Evolutionary conservation across 805 yeast species (phyloP), one percentile per base, ranked within the genome.

Genomic region (Hanseniaspora mollemarum): DNA sequence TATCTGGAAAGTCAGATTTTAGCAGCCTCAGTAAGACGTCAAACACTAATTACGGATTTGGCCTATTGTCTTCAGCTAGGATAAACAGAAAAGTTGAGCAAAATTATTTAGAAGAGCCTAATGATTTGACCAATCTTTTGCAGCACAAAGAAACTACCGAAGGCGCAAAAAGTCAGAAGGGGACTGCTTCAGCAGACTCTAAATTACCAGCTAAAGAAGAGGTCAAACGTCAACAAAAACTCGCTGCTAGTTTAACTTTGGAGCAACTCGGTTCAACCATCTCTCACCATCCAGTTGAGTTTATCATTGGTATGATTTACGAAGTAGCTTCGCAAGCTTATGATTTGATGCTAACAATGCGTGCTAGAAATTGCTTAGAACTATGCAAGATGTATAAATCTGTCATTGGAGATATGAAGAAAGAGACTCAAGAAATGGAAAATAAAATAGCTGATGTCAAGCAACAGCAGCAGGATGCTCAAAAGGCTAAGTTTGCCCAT

Each of bases 251-350:
- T 9, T 71, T 79, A 8, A 77, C 83, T 1, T 64, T 82, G 41
- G 84, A 78, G 57, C 74, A 72, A 42, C 59, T 81, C 51, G 76
- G 80, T 0, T 71, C 78, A 0, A 76, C 81, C 1, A 67, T 71
- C 48, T 68, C 82, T 0, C 73, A 77, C 2, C 70, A 77, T 13
- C 80, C 87, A 4, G 68, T 74, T 13, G 80, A 76, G 53, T 64
- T 67, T 40, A 67, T 78, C 5, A 69, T 83, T 38, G 81, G 79
- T 53, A 61, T 77, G 42, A 73, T 83, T 40, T 77, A 75, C 57
- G 85, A 83, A 55, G 67, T 76, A 4, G 79, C 82, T 0, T 75
- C 79, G 0, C 61, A 80, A 39, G 77, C 77, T 0, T 74, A 79
- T 54, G 90, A 83, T 59, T 68, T 78, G 65, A 78, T 80, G 57